Base-by-base conservation (phyloP, 495 filamentous ascomycete genomes). In the Neurospora cerealis region DNA sequence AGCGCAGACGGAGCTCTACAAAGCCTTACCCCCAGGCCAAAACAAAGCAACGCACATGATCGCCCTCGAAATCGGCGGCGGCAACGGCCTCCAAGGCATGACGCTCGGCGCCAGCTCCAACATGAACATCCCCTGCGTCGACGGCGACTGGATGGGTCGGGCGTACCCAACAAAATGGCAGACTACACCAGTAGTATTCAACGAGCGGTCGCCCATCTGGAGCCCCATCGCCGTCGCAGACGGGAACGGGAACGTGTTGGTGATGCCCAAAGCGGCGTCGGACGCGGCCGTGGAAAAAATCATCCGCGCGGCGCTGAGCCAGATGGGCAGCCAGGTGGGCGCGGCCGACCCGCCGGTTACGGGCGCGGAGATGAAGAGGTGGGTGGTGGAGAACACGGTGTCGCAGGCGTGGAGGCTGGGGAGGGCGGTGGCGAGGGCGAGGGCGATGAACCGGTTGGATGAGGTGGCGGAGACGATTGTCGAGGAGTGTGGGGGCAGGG, bases 81-180 rank as follows among this genome's bases (percentile, higher is more conserved):
- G 81, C 5, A 89, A 89, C 71, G 86, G 86, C 5, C 80, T 89
- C 21, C 85, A 88, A 76, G 85, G 85, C 28, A 79, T 89, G 78
- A 84, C 88, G 8, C 81, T 88, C 10, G 87, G 83, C 3, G 83
- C 84, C 0, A 84, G 82, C 40, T 77, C 78, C 4, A 85, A 85
- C 69, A 83, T 88, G 79, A 76, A 88, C 70, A 39, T 87, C 1
- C 87, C 87, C 1, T 83, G 82, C 17, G 84, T 89, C 0, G 87
- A 88, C 70, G 86, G 84, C 39, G 87, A 88, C 74, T 88, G 85
- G 84, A 88, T 89, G 84, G 87, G 86, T 3, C 76, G 88, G 11
- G 88, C 88, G 24, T 89, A 88, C 75, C 87, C 87, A 0, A 86
- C 85, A 5, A 84, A 87, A 37, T 88, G 86, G 85, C 87, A 88